Evolutionary conservation across 2,329 filamentous ascomycete species (phyloP).

Genomic region (Colletotrichum sidae): DNA sequence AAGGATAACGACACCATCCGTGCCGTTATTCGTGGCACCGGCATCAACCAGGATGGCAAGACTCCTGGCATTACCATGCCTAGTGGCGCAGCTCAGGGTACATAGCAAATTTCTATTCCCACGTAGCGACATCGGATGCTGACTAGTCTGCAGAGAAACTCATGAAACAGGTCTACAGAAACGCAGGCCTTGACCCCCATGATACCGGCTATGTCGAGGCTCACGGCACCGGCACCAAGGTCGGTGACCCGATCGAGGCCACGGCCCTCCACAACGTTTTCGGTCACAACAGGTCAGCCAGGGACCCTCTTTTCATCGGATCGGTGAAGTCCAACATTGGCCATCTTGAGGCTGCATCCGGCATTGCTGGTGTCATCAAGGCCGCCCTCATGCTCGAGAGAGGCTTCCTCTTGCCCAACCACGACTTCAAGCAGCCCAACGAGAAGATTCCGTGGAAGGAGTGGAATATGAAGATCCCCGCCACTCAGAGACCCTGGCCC

Average conservation of each 20-base stretch:
- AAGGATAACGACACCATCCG: constrained; percentile 65
- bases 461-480: constrained; percentile 62
- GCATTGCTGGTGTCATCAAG: constrained; percentile 65
- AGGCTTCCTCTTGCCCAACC: constrained; percentile 61
- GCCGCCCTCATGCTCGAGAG: constrained; percentile 63
- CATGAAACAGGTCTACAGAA: constrained; percentile 53
- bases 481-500: constrained; percentile 58
- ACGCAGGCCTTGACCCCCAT: constrained; percentile 43
- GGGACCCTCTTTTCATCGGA: constrained; percentile 55
- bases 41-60: constrained; percentile 67
- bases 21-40: constrained; percentile 62
- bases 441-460: constrained; percentile 60
- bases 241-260: constrained; percentile 68
- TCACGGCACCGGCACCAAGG: constrained; percentile 67
- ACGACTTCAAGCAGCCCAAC: constrained; percentile 62
- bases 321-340: constrained; percentile 65
- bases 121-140: constrained; percentile 27
- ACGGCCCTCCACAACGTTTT: constrained; percentile 59
- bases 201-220: constrained; percentile 56
- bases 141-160: constrained; percentile 47
- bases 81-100: constrained; percentile 58
- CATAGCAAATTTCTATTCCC: not conserved
- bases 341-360: constrained; percentile 63
- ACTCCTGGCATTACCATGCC: constrained; percentile 69
- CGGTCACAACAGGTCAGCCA: constrained; percentile 41